Evolutionary conservation across 768 basidiomycete species (phyloP).

Genomic region (Leucogyrophana mollusca): DNA sequence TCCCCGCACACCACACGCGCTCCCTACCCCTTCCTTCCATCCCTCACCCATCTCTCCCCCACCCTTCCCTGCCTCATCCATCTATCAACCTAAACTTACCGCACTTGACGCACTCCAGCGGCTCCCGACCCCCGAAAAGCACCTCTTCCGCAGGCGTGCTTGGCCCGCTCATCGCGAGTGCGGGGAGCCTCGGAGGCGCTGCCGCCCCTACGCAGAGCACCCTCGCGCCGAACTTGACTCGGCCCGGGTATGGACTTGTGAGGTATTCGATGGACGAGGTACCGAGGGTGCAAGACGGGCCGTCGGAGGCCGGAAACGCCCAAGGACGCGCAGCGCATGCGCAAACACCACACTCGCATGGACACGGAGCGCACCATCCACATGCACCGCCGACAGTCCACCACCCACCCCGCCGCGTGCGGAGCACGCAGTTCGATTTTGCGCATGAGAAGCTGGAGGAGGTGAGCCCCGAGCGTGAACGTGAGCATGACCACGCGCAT

Average conservation of each 20-base stretch:
- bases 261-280: conserved; percentile 37
- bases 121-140: conserved; percentile 3
- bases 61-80: conserved; percentile 13
- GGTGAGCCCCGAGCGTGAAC: conserved; percentile 2
- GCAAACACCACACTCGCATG: neutral
- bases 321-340: neutral
- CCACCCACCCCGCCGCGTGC: conserved; percentile 9
- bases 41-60: conserved; percentile 9
- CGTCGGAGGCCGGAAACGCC: too few relatives aligned
- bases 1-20: too few relatives aligned
- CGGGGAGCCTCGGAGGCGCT: conserved; percentile 61
- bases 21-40: conserved; percentile 13
- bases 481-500: neutral
- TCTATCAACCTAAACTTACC: conserved; percentile 4
- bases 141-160: conserved; percentile 55
- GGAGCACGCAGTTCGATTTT: conserved; percentile 12
- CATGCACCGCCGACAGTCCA: neutral
- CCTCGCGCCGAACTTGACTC: conserved; percentile 56
- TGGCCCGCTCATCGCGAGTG: conserved; percentile 70
- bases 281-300: neutral
- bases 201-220: conserved; percentile 49
- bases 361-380: too few relatives aligned
- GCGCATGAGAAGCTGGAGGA: neutral
- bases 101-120: neutral
- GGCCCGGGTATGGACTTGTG: conserved; percentile 65